Conservation (phyloP, 225 moss, liverwort and hornwort genomes). For the Takakia lepidozioides region DNA sequence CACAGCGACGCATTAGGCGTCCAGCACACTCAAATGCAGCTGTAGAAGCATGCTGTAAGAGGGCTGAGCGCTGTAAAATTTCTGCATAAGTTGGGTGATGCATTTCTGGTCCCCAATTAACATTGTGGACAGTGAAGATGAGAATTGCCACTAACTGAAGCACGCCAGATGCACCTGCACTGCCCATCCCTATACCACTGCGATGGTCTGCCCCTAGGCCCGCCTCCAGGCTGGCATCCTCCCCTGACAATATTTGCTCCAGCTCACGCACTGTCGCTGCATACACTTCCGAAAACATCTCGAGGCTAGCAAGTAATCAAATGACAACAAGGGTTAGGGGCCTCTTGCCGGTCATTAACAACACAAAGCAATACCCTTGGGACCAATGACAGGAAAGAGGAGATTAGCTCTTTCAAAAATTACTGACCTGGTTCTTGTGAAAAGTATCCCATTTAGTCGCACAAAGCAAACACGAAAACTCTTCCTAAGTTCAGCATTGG, state of each 20-base stretch:
- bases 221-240: slow-evolving; percentile 65
- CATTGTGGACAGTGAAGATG: slow-evolving; percentile 93
- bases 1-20: slow-evolving; percentile 82
- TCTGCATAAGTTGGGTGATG: slow-evolving; percentile 94
- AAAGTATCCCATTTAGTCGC: slow-evolving; percentile 87
- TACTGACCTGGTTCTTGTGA: slow-evolving; percentile 86
- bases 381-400: too few species aligned
- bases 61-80: slow-evolving; percentile 88
- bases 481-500: slow-evolving; percentile 43
- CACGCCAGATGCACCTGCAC: slow-evolving; percentile 73
- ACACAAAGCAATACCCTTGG: too few species aligned
- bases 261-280: slow-evolving; percentile 72
- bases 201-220: slow-evolving; percentile 69
- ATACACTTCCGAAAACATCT: slow-evolving; percentile 90
- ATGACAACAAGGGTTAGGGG: background rate
- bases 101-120: slow-evolving; percentile 77
- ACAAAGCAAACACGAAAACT: slow-evolving; percentile 88
- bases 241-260: slow-evolving; percentile 70
- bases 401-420: too few species aligned
- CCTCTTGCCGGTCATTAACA: too few species aligned
- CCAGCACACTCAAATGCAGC: slow-evolving; percentile 94
- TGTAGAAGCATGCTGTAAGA: slow-evolving; percentile 83
- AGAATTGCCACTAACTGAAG: slow-evolving; percentile 81
- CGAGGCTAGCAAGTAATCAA: slow-evolving; percentile 42
- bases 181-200: slow-evolving; percentile 68